These are phyloP conservation scores for Aspergillus nomiae DNA, from an alignment of 2,329 filamentous ascomycete species.

Conservation along the genomic window DNA sequence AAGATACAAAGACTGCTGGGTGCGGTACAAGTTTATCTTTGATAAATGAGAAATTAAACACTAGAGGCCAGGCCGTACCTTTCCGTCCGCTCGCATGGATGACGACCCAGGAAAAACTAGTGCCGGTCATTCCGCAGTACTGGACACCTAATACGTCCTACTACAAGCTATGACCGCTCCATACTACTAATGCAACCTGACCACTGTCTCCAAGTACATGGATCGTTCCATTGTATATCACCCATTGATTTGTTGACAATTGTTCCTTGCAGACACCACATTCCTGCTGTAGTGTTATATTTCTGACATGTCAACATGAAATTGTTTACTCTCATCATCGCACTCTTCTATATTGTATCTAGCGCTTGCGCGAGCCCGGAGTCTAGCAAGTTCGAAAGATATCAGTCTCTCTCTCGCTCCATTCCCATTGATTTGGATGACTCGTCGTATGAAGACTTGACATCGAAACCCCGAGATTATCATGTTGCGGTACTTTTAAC, in stretches of 20 bases:
- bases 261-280: not conserved
- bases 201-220: not conserved
- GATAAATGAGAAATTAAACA: not conserved
- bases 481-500: constrained; percentile 81
- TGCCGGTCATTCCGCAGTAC: constrained; percentile 3
- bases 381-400: constrained; percentile 69
- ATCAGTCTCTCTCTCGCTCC: constrained; percentile 67
- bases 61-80: not conserved
- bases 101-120: constrained; percentile 8
- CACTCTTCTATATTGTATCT: constrained; percentile 40
- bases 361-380: constrained; percentile 55
- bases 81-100: not conserved
- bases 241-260: not conserved
- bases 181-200: not conserved
- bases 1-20: not conserved
- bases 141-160: constrained; percentile 13
- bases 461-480: constrained; percentile 78
- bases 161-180: not conserved
- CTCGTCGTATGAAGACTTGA: constrained; percentile 72
- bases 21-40: not conserved
- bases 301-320: constrained; percentile 33
- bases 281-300: not conserved
- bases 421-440: constrained; percentile 79
- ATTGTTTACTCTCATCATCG: constrained; percentile 35
- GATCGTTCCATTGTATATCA: not conserved